These are phyloP conservation scores for Quillaja saponaria DNA, from an alignment of 306 rosid species.

Conservation along the genomic window DNA sequence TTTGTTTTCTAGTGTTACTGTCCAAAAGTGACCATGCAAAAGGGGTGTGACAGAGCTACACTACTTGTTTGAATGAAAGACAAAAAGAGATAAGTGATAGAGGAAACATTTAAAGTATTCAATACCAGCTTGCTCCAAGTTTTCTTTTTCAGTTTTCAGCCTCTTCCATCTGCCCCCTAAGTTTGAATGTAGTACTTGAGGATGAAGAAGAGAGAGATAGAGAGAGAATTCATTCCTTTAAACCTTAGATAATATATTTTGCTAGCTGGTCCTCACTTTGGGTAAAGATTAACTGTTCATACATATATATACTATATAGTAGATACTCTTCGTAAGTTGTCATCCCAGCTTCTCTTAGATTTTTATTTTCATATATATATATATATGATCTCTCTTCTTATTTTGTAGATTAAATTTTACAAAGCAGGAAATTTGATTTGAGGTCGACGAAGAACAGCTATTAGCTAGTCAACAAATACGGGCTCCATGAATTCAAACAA, in stretches of 20 bases:
- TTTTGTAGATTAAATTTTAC: conserved; percentile 11
- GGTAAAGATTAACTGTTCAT: conserved; percentile 21
- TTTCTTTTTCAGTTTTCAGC: conserved; percentile 58
- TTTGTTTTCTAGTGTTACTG: conserved; percentile 52
- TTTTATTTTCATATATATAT: too few species aligned
- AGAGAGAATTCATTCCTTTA: conserved; percentile 26
- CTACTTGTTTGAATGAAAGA: conserved; percentile 1
- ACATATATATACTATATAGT: too few species aligned
- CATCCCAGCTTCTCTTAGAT: too few species aligned
- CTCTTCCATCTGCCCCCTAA: conserved; percentile 15
- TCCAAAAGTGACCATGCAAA: conserved; percentile 51
- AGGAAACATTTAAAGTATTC: conserved; percentile 35
- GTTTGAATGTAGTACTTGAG: conserved; percentile 15
- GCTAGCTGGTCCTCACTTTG: background rate
- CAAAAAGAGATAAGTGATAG: conserved; percentile 10
- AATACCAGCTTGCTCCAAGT: conserved; percentile 32
- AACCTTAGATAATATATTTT: conserved; percentile 42
- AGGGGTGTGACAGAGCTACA: conserved; percentile 38
- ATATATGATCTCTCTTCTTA: background rate
- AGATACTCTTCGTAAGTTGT: too few species aligned
- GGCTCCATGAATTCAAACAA: conserved; percentile 85
- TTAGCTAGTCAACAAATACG: conserved; percentile 10
- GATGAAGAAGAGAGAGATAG: conserved; percentile 16
- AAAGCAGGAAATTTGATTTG: conserved; percentile 47
- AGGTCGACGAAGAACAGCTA: conserved; percentile 15